phyloP scores from a whole-genome alignment of 2,329 filamentous ascomycete species.

The Aspergillus phoenicis region DNA sequence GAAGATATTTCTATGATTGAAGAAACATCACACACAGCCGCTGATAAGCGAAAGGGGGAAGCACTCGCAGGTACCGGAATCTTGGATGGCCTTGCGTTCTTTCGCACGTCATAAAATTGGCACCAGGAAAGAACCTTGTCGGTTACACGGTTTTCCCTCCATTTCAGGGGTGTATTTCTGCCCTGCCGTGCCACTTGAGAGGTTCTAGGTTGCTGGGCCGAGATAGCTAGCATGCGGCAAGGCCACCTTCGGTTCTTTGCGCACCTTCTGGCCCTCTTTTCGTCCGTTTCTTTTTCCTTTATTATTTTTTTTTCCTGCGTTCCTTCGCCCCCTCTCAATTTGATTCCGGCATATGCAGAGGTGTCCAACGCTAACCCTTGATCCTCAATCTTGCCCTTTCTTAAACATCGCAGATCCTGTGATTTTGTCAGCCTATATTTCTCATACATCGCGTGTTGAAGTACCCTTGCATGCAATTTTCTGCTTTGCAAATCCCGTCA shows the following conservation, averaged over 20 bases:
- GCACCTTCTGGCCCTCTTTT: conserved; percentile 12
- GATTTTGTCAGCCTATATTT: conserved; percentile 23
- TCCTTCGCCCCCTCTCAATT: background rate
- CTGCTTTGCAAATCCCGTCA: background rate
- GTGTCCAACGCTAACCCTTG: conserved; percentile 34
- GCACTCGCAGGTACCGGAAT: conserved; percentile 5
- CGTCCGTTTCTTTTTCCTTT: conserved; percentile 10
- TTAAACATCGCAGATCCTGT: conserved; percentile 22
- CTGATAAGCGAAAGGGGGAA: conserved; percentile 15
- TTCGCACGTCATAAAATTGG: conserved; percentile 9
- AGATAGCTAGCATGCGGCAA: conserved; percentile 24
- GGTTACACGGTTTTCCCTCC: conserved; percentile 25
- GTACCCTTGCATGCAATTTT: conserved; percentile 10
- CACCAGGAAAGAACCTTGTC: conserved; percentile 5
- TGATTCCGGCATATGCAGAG: conserved; percentile 32
- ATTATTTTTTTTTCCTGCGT: conserved; percentile 21
- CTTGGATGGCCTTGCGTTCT: conserved; percentile 6
- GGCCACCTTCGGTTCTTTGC: conserved; percentile 8
- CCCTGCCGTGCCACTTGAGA: conserved; percentile 22
- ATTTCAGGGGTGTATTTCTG: conserved; percentile 12
- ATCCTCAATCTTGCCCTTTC: conserved; percentile 27
- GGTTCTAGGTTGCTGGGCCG: conserved; percentile 20
- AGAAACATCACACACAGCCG: conserved; percentile 14
- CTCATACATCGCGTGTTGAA: conserved; percentile 7
- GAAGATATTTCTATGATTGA: conserved; percentile 11